A percentile compares a stretch with the other conserved stretches of the same genome.
Evolutionary conservation across 345 rosid species (phyloP).

Genomic region (Gossypium longicalyx): DNA sequence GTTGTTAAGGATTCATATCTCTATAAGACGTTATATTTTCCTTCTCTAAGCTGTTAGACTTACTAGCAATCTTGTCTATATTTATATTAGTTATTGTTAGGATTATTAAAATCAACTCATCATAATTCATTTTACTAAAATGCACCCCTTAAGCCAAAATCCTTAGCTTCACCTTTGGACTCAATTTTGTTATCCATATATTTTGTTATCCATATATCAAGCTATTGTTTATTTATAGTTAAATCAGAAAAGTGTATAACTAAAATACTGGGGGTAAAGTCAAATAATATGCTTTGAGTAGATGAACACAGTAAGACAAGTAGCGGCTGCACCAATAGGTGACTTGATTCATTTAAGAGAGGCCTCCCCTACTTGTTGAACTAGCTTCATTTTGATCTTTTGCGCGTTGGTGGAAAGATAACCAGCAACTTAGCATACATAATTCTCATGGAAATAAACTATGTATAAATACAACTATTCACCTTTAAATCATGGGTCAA

Average conservation of each 20-base stretch:
- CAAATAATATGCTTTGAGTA: not conserved
- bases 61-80: not conserved
- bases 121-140: not conserved
- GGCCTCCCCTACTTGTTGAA: not conserved
- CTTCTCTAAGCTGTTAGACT: not conserved
- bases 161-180: not conserved
- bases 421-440: not conserved
- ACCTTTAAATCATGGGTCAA: conserved; percentile 86
- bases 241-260: not conserved
- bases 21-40: not conserved
- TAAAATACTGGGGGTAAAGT: not conserved
- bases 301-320: not conserved
- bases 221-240: no score
- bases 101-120: not conserved
- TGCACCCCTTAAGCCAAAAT: not conserved
- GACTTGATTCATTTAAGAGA: not conserved
- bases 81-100: not conserved
- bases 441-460: not conserved
- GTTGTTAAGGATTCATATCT: not conserved
- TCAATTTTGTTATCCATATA: not conserved
- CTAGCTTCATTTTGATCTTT: not conserved
- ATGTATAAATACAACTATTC: not conserved
- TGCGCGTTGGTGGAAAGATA: not conserved
- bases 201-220: not conserved
- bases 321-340: not conserved